These are phyloP conservation scores for Yamadazyma sp. DNA, from an alignment of 1,139 yeast species.

Conservation along the genomic window DNA sequence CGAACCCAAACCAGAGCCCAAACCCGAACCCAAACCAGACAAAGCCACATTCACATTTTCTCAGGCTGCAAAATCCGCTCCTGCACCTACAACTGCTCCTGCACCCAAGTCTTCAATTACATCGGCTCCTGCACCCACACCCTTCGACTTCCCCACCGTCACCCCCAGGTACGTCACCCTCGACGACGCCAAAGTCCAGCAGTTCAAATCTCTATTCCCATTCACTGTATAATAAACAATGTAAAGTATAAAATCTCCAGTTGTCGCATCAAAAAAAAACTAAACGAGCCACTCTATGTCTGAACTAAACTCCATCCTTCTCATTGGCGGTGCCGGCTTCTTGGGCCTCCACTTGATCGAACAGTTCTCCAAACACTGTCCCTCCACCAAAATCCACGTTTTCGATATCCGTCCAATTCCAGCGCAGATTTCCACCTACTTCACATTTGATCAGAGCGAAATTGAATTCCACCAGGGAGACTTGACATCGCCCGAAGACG, in stretches of 20 bases:
- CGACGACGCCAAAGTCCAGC: constrained; percentile 7
- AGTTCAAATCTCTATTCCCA: constrained; percentile 7
- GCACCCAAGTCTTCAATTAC: too few species aligned
- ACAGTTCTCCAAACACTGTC: constrained; percentile 67
- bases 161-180: constrained; percentile 3
- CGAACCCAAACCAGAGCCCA: too few species aligned
- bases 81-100: too few species aligned
- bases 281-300: constrained; percentile 6
- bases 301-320: constrained; percentile 58
- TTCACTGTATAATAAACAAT: constrained; percentile 6
- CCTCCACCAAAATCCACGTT: constrained; percentile 77
- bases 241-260: too few species aligned
- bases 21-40: too few species aligned
- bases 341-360: constrained; percentile 89
- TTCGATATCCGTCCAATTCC: constrained; percentile 91
- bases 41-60: too few species aligned
- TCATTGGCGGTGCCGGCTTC: constrained; percentile 95
- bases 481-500: constrained; percentile 71
- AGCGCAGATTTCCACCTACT: constrained; percentile 63
- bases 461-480: constrained; percentile 79
- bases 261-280: too few species aligned
- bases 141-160: constrained; percentile 8
- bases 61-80: too few species aligned
- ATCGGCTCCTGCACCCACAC: background rate
- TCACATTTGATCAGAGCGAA: constrained; percentile 62